Base-by-base conservation (phyloP, 345 rosid species). In the Excoecaria agallocha region DNA sequence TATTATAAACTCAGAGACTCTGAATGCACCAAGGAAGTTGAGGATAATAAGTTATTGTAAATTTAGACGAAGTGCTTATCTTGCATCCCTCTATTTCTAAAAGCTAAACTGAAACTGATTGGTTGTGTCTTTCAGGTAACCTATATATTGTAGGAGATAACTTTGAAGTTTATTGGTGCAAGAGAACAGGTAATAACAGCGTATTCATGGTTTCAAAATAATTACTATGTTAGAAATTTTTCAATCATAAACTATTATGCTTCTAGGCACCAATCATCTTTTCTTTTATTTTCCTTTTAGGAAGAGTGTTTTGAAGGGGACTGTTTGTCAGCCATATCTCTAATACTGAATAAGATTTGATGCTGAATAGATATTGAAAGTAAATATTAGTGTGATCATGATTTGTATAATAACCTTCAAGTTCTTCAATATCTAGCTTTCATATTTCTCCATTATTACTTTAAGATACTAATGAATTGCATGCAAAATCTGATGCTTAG, bases 141-240 rank as follows among this genome's bases (percentile, higher is more conserved):
- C 77, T 89, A 89, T 76, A 63, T 91, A 66, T 78, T 95, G 72
- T 95, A 95, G 86, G 98, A 93, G 91, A 87, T 93, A 77, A 88
- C 96, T 56, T 82, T 95, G 87, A 93, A 93, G 90, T 95, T 95
- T 85, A 91, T 95, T 70, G 84, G 85, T 41, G 89, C 86, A 68
- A 83, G 87, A 19, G 97, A 93, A 82, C 97, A 85, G 97, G 98
- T 91, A 82, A 75, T 65, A 70, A 43, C 67, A 75, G 12, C 68
- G 80, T 39, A 38, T 74, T 37, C 22, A 3, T 76, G 48, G 68
- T 73, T 72, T 66, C 58, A 30, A 17, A 45, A 76, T 69, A 60
- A 65, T 59, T 70, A 51, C 11, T 37, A 63, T 72, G n/a, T 39
- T 22, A 16, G 19, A 38, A 65, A 12, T 17, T 56, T 57, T 5